These are phyloP conservation scores for Phaeolepiota aurea DNA, from an alignment of 768 basidiomycete species.

Conservation along the genomic window DNA sequence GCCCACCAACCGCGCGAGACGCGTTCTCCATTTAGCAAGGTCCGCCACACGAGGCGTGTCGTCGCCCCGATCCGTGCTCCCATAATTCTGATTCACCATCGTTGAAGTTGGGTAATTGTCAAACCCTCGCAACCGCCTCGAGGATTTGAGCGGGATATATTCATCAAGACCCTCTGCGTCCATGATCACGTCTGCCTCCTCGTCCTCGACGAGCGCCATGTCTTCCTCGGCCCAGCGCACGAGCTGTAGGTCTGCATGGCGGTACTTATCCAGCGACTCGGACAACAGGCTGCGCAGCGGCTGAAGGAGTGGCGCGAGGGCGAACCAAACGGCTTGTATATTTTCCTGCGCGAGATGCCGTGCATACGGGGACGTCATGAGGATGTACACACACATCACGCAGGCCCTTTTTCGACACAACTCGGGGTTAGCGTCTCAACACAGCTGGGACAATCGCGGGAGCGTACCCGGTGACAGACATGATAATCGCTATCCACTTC, in stretches of 20 bases:
- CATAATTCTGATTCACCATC: no score
- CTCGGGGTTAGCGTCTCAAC: background rate
- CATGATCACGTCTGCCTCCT: conserved; percentile 23
- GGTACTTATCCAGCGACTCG: conserved; percentile 17
- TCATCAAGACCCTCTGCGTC: conserved; percentile 24
- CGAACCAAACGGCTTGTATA: conserved; percentile 9
- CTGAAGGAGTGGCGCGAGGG: conserved; percentile 11
- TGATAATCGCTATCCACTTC: conserved; percentile 14
- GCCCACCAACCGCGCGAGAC: no score
- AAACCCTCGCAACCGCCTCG: no score
- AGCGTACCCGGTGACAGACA: conserved; percentile 16
- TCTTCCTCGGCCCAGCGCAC: conserved; percentile 43
- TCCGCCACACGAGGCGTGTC: no score
- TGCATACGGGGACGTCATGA: conserved; percentile 16
- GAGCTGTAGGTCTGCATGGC: conserved; percentile 30
- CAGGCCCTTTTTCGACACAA: conserved; percentile 5
- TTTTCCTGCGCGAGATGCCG: conserved; percentile 15
- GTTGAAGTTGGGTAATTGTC: no score
- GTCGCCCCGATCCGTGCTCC: no score
- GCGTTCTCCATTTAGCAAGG: no score
- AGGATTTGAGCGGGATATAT: conserved; percentile 37
- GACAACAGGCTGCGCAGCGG: conserved; percentile 10
- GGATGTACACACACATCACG: conserved; percentile 9
- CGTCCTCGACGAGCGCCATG: conserved; percentile 24
- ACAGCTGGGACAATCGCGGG: no score